Conservation (phyloP, 2,329 filamentous ascomycete species). For the Volutella citrinella region DNA sequence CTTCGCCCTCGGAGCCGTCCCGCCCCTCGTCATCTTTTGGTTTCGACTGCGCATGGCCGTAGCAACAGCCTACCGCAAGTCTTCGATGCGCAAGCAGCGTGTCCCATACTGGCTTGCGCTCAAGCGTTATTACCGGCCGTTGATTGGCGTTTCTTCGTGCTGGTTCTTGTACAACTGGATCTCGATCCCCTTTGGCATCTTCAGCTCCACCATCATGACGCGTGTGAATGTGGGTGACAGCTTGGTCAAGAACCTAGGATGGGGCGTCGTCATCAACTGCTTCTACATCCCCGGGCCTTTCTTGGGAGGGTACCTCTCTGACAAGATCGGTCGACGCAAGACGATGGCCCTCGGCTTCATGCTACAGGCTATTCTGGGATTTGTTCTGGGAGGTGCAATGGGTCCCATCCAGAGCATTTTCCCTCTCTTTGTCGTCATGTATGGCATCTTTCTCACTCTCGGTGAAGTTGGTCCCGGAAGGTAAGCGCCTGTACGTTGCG, state of each 20-base stretch:
- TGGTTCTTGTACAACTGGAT: conserved; percentile 57
- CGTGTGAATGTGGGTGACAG: conserved; percentile 38
- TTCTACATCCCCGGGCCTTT: conserved; percentile 49
- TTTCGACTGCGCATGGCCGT: conserved; percentile 51
- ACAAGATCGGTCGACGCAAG: conserved; percentile 46
- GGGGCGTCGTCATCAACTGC: conserved; percentile 46
- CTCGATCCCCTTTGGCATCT: conserved; percentile 53
- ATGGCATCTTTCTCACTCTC: conserved; percentile 46
- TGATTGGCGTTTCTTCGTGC: conserved; percentile 44
- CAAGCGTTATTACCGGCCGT: conserved; percentile 46
- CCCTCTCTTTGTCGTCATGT: conserved; percentile 49
- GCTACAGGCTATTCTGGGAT: conserved; percentile 43
- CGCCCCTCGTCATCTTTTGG: conserved; percentile 49
- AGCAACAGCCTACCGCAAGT: conserved; percentile 46
- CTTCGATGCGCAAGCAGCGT: conserved; percentile 42
- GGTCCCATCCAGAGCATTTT: conserved; percentile 42
- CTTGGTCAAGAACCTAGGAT: conserved; percentile 41
- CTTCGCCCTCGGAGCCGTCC: conserved; percentile 47
- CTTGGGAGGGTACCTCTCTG: conserved; percentile 45
- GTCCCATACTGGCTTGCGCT: conserved; percentile 45
- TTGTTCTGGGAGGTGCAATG: conserved; percentile 47
- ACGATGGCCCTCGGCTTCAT: conserved; percentile 50
- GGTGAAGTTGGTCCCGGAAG: conserved; percentile 51
- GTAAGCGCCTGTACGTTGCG: too few species aligned
- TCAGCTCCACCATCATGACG: conserved; percentile 50